Evolutionary conservation across 2,329 filamentous ascomycete species (phyloP).

Genomic region (Pseudogymnoascus sp.): DNA sequence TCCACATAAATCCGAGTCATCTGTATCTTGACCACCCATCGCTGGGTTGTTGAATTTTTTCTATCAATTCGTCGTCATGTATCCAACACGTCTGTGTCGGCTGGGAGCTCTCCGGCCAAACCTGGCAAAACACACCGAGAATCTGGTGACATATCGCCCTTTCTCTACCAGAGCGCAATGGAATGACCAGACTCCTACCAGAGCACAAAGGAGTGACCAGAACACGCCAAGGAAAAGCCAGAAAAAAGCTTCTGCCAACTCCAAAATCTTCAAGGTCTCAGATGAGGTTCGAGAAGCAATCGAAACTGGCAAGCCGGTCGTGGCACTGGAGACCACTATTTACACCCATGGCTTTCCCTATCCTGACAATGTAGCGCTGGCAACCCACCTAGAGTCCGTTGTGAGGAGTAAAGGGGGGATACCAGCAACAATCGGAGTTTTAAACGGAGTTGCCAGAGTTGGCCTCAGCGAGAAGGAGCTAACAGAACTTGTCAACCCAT

Average conservation of each 20-base stretch:
- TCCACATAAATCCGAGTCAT: not conserved
- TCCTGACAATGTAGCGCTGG: constrained; percentile 66
- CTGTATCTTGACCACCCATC: not conserved
- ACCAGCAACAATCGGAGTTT: constrained; percentile 83
- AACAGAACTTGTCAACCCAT: constrained; percentile 56
- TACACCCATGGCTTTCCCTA: constrained; percentile 89
- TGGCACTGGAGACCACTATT: constrained; percentile 91
- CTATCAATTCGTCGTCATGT: not conserved
- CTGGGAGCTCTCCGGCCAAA: not conserved
- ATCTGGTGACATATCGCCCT: not conserved
- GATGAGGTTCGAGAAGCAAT: constrained; percentile 71
- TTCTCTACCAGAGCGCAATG: not conserved
- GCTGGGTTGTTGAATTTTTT: not conserved
- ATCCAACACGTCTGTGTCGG: not conserved
- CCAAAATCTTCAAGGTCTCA: constrained; percentile 15
- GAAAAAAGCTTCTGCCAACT: not conserved
- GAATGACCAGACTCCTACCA: not conserved
- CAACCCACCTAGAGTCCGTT: constrained; percentile 68
- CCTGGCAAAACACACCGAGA: not conserved
- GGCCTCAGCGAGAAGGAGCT: constrained; percentile 70
- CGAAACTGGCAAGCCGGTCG: constrained; percentile 67
- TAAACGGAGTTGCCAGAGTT: constrained; percentile 75
- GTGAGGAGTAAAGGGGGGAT: constrained; percentile 75
- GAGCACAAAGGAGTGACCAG: not conserved
- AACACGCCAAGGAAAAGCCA: not conserved